phyloP scores from a whole-genome alignment of 148 eudicot species.

The Pouteria glomerata region DNA sequence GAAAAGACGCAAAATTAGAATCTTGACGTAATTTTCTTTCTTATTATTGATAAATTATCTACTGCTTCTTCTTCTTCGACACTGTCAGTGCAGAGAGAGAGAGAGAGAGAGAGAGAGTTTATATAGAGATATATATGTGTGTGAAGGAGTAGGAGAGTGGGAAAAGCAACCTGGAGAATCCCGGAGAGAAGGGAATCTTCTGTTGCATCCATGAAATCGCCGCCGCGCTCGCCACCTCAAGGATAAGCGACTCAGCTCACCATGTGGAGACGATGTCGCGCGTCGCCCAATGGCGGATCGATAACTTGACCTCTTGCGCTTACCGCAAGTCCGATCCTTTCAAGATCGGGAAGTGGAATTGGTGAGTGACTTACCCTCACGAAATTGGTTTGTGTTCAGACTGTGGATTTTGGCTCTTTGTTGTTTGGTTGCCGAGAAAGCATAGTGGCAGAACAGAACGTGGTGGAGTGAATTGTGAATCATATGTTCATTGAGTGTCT shows the following conservation, averaged over 20 bases:
- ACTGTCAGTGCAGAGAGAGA: background rate
- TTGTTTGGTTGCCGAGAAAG: conserved; percentile 2
- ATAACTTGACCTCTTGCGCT: conserved; percentile 54
- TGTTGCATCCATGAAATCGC: conserved; percentile 79
- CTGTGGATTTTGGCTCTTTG: background rate
- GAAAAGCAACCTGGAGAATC: conserved; percentile 49
- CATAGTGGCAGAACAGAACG: background rate
- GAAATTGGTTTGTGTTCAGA: background rate
- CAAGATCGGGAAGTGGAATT: conserved; percentile 71
- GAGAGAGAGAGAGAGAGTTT: conserved; percentile 9
- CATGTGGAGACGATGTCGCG: conserved; percentile 69
- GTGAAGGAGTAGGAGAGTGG: conserved; percentile 15
- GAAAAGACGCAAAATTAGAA: conserved; percentile 17
- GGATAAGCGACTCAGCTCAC: conserved; percentile 61
- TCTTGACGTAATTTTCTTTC: background rate
- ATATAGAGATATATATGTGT: conserved; percentile 14
- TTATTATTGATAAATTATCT: background rate
- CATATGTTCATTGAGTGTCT: no score
- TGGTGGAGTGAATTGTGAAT: no score
- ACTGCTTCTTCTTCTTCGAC: background rate
- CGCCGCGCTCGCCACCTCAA: conserved; percentile 35
- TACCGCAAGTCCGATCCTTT: conserved; percentile 82
- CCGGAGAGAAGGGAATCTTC: conserved; percentile 61
- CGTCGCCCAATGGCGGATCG: conserved; percentile 85
- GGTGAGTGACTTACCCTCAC: conserved; percentile 27